These are phyloP conservation scores for Xerocomellus intermedius DNA, from an alignment of 768 basidiomycete genomes.

Conservation along the genomic window DNA sequence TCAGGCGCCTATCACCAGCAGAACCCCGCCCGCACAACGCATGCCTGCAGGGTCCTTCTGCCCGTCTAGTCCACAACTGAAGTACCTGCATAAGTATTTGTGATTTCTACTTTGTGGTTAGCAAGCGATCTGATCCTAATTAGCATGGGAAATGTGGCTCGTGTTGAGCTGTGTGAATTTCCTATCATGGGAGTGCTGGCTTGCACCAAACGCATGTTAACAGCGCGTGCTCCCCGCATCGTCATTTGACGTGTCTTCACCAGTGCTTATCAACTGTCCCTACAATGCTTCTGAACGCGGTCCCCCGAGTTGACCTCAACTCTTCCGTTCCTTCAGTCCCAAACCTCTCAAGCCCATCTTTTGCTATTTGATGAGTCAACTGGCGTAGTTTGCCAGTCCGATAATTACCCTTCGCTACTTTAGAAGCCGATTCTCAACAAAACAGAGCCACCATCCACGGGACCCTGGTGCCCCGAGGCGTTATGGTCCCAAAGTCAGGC, in stretches of 20 bases:
- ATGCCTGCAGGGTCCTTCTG: constrained; percentile 15
- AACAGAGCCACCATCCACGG: not conserved
- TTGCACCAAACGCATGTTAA: constrained; percentile 12
- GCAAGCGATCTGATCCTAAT: constrained; percentile 6
- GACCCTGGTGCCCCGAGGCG: not conserved
- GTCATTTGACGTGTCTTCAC: not conserved
- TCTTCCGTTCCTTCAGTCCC: not conserved
- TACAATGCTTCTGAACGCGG: constrained; percentile 1
- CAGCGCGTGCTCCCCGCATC: not conserved
- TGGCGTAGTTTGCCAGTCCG: not conserved
- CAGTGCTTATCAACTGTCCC: constrained; percentile 2
- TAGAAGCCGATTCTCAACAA: not conserved
- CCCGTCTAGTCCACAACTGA: not conserved
- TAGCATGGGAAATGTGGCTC: not conserved
- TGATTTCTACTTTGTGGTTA: not conserved
- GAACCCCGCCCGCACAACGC: constrained; percentile 3
- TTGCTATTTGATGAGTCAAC: not conserved
- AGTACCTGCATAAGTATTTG: not conserved
- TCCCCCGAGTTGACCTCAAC: not conserved
- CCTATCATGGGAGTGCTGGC: not conserved
- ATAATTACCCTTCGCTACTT: not conserved
- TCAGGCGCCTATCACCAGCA: constrained; percentile 3
- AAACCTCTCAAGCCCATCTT: not conserved
- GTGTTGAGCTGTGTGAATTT: not conserved
- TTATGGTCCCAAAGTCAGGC: not conserved